Evolutionary conservation across 225 moss, liverwort and hornwort genomes (phyloP).

Genomic region (Ulota crispa): DNA sequence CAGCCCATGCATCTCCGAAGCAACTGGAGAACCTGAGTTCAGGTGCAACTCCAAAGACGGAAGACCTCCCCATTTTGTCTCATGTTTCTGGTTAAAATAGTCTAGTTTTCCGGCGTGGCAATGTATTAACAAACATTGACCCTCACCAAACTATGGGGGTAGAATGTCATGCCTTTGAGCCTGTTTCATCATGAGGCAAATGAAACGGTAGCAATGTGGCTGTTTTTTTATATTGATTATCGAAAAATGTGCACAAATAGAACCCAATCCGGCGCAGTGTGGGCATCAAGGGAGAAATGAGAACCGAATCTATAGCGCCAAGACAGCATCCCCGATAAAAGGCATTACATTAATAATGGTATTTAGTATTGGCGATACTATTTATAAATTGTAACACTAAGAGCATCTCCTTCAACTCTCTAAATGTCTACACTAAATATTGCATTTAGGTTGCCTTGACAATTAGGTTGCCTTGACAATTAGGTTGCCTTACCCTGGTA

Average conservation of each 20-base stretch:
- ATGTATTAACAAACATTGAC: background rate
- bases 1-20: background rate
- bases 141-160: background rate
- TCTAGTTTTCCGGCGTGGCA: background rate
- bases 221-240: background rate
- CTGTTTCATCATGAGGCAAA: slow-evolving; percentile 22
- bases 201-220: slow-evolving; percentile 1
- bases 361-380: no score
- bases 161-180: no score
- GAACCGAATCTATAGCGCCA: background rate
- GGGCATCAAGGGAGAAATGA: slow-evolving; percentile 14
- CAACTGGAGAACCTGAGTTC: background rate
- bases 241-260: background rate
- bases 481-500: no score
- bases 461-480: no score
- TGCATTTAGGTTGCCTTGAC: no score
- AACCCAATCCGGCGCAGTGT: background rate
- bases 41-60: rapidly evolving
- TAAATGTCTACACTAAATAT: no score
- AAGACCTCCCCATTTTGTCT: no score
- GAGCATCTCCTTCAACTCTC: no score
- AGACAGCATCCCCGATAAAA: slow-evolving; percentile 3
- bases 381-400: no score
- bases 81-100: background rate
- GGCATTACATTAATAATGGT: no score